Conservation (phyloP, 495 filamentous ascomycete species). For the Penicillium silybi region DNA sequence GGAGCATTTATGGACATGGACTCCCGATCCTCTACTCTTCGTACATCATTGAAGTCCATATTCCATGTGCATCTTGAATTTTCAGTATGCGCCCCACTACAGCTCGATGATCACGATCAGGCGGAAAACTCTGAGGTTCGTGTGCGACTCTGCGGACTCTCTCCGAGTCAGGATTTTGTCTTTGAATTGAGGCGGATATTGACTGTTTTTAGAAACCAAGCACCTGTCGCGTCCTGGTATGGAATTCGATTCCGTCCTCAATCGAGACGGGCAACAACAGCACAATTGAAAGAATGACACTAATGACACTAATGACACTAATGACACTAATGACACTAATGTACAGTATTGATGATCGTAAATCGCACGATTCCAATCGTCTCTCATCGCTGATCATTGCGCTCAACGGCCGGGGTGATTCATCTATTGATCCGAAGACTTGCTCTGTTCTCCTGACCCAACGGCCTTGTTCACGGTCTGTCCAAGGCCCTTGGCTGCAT, state of each 20-base stretch:
- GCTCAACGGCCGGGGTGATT: not conserved
- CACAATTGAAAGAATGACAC: not conserved
- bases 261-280: not conserved
- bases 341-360: not conserved
- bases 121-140: constrained; percentile 4
- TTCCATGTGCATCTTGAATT: too few species aligned
- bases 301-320: not conserved
- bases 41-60: too few species aligned
- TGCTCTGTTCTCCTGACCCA: not conserved
- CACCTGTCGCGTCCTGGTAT: too few species aligned
- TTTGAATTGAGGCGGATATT: not conserved
- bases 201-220: not conserved
- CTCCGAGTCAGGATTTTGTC: not conserved
- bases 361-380: not conserved
- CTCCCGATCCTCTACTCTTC: too few species aligned
- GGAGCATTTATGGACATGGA: too few species aligned
- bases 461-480: constrained; percentile 11
- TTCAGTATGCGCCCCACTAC: not conserved
- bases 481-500: constrained; percentile 19
- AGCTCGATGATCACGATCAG: not conserved
- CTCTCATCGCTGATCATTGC: not conserved
- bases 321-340: not conserved
- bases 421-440: not conserved
- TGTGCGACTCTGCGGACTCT: not conserved
- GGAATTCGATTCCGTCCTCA: too few species aligned